Percentiles rank a stretch among this genome's conserved stretches.
Evolutionary conservation across 2,329 filamentous ascomycete species (phyloP).

Genomic region (Venturia nashicola): DNA sequence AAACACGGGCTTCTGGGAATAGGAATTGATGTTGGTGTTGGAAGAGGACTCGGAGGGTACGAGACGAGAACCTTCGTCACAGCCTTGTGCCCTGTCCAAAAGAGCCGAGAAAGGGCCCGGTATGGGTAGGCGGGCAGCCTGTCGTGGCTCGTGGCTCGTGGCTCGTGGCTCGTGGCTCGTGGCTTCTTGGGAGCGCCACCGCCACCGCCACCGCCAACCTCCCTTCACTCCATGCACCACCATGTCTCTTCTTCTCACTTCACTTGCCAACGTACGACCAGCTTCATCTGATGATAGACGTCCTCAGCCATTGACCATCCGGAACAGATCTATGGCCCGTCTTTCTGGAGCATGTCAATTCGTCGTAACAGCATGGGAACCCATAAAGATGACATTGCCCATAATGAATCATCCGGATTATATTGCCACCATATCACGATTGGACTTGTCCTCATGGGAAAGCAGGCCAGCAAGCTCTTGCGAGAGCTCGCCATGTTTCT

Average conservation of each 20-base stretch:
- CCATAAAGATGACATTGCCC: background rate
- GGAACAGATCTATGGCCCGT: background rate
- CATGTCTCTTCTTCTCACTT: background rate
- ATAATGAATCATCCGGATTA: background rate
- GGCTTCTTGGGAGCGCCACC: too few relatives aligned
- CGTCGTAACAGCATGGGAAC: background rate
- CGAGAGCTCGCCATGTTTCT: background rate
- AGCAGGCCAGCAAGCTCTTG: background rate
- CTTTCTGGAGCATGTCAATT: too few relatives aligned
- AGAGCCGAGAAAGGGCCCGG: background rate
- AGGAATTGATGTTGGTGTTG: too few relatives aligned
- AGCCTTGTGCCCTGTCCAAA: background rate
- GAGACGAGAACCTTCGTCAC: background rate
- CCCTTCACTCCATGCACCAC: background rate
- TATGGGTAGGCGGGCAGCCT: too few relatives aligned
- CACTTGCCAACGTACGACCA: background rate
- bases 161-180: too few relatives aligned
- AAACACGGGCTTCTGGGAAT: too few relatives aligned
- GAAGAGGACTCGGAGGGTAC: too few relatives aligned
- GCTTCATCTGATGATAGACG: background rate
- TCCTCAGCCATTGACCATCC: background rate
- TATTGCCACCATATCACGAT: background rate
- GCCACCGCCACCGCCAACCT: background rate
- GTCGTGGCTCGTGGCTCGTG: too few relatives aligned
- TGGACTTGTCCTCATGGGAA: background rate